A percentile compares a stretch with the other conserved stretches of the same genome.
These are phyloP conservation scores for Eucalyptus caleyi DNA, from an alignment of 345 rosid species.

Conservation along the genomic window DNA sequence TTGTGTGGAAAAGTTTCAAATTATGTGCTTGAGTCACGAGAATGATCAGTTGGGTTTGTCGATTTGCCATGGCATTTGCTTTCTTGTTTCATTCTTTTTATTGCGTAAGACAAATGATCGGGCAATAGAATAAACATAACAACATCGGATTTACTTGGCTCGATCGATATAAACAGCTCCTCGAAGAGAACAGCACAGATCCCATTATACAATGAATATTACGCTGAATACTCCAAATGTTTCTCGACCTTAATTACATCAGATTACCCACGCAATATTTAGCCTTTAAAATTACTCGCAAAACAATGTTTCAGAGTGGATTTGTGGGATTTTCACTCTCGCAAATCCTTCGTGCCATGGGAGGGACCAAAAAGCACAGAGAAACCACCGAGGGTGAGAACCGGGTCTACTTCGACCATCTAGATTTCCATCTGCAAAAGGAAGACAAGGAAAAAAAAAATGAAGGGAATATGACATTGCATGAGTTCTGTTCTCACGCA, in stretches of 20 bases:
- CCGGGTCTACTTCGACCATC: neutral
- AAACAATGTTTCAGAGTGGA: neutral
- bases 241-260: too few species aligned
- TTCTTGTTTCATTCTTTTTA: neutral
- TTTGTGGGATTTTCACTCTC: neutral
- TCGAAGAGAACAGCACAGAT: neutral
- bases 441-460: neutral
- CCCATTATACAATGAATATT: too few species aligned
- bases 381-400: neutral
- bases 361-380: neutral
- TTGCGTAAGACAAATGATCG: neutral
- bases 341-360: neutral
- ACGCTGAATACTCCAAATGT: too few species aligned
- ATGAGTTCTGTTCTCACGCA: too few species aligned
- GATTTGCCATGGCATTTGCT: neutral
- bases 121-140: neutral
- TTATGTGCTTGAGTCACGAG: neutral
- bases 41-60: neutral
- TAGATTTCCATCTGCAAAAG: neutral
- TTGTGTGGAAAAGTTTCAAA: neutral
- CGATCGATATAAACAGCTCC: neutral
- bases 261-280: too few species aligned
- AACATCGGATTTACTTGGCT: neutral
- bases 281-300: neutral
- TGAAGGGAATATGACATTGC: too few species aligned